Conservation (phyloP, 495 filamentous ascomycete genomes). For the Oidiodendron maius region DNA sequence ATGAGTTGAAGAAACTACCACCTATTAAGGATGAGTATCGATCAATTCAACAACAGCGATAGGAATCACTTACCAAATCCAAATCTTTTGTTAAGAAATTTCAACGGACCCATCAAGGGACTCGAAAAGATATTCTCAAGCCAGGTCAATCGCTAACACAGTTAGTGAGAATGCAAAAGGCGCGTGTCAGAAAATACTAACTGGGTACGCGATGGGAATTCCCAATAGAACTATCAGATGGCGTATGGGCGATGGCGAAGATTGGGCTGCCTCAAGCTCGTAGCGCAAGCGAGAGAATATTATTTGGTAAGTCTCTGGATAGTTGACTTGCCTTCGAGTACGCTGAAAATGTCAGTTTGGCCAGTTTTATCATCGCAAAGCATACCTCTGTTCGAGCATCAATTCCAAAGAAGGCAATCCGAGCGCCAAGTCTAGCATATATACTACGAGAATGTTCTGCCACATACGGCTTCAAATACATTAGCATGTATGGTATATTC, state of each 20-base stretch:
- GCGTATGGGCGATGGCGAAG: conserved; percentile 52
- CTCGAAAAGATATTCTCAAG: conserved; percentile 81
- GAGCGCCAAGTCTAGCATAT: conserved; percentile 76
- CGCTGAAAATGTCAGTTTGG: conserved; percentile 35
- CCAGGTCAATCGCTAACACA: conserved; percentile 72
- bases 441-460: conserved; percentile 73
- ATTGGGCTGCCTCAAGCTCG: conserved; percentile 55
- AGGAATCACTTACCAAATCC: conserved; percentile 47
- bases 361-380: neutral
- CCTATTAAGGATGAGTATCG: conserved; percentile 30
- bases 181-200: conserved; percentile 20
- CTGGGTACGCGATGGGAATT: conserved; percentile 90
- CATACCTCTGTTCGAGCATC: conserved; percentile 74
- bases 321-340: conserved; percentile 87
- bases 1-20: conserved; percentile 83
- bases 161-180: neutral
- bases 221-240: conserved; percentile 84
- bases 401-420: conserved; percentile 79
- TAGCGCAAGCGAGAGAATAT: conserved; percentile 64
- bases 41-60: conserved; percentile 1
- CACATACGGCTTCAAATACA: conserved; percentile 51
- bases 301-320: conserved; percentile 78
- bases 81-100: conserved; percentile 85
- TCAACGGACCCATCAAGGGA: conserved; percentile 77
- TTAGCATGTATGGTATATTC: conserved; percentile 19